Base-by-base conservation (phyloP, 2,329 filamentous ascomycete genomes). In the Talaromyces marneffei region DNA sequence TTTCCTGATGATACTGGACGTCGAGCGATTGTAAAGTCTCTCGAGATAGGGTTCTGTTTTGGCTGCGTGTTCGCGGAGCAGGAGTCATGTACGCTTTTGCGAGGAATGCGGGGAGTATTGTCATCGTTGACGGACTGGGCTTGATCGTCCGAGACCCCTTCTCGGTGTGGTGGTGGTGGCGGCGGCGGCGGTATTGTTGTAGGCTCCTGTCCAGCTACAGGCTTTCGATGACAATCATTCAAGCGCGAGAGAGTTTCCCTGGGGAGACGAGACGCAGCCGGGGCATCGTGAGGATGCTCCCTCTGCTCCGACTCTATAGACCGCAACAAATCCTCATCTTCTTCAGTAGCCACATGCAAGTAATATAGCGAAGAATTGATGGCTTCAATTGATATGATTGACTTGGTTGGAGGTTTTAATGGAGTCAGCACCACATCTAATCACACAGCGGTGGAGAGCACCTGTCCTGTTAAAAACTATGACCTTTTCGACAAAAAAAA, bases 381-480 rank as follows among this genome's bases (percentile, higher is more conserved):
- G 71, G 97, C 93, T 72, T 92, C 88, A 48, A 85, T 87, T 0
- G 91, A 95, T 65, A 99, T 91, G 63, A 91, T 93, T 4, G 76
- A 74, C 73, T 94, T 96, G 44, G 88, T 83, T 57, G 90, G 87
- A 1, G 94, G 94, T 72, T 96, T 96, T 65, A 94, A 83, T 0
- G 94, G 90, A 1, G 93, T 95, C 50, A 99, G 85, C 68, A 97
- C 95, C 61, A 97, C 84, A 81, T 97, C 93, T 94, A 64, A n/a
- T 20, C n/a, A 42, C 39, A 55, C 20, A 10, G n/a, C 23, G 20
- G 48, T 52, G 20, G 29, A 50, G 8, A 52, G 48, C 23, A 57
- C 37, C 60, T 54, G 35, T 48, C 57, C 62, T 44, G 57, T 66
- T 50, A 66, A 65, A 58, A 64, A 20, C 8, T n/a, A 20, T 27